phyloP scores from a whole-genome alignment of 2,329 filamentous ascomycete species.

The Colletotrichum brevisporum region DNA sequence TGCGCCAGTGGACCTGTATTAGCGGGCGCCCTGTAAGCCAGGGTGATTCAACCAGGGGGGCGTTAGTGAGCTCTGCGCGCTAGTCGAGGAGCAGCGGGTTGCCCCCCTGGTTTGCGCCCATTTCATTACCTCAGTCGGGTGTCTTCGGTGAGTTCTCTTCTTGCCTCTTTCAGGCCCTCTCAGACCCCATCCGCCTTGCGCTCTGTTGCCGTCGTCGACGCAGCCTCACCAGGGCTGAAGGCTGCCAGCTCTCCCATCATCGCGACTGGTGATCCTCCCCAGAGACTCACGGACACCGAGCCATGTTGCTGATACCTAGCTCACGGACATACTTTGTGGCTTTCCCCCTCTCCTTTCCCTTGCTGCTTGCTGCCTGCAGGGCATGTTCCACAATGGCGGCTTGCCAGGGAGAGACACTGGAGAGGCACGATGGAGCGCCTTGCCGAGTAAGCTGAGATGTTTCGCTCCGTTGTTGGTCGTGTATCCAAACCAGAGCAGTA shows the following conservation, averaged over 20 bases:
- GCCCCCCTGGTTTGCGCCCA: constrained; percentile 20
- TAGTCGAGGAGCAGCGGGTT: constrained; percentile 12
- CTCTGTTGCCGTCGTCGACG: background rate
- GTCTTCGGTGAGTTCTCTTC: constrained; percentile 15
- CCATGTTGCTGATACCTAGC: constrained; percentile 13
- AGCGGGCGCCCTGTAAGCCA: constrained; percentile 27
- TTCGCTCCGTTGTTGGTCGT: background rate
- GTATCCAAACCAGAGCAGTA: background rate
- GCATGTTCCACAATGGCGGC: constrained; percentile 18
- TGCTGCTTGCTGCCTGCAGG: constrained; percentile 21
- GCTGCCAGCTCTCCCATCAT: constrained; percentile 22
- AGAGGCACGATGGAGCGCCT: constrained; percentile 1
- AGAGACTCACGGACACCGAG: constrained; percentile 5
- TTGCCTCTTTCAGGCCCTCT: constrained; percentile 22
- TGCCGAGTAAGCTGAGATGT: constrained; percentile 15
- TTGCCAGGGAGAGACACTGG: constrained; percentile 21
- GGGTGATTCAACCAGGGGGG: constrained; percentile 24
- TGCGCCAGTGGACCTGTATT: constrained; percentile 22
- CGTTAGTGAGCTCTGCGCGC: constrained; percentile 20
- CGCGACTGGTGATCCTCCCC: background rate
- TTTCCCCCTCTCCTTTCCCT: constrained; percentile 22
- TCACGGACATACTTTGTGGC: constrained; percentile 25
- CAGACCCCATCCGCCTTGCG: background rate
- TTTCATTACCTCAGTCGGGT: background rate
- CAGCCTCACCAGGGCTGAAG: constrained; percentile 5